Base-by-base conservation (phyloP, 192 early-diverging fungal species). In the Linnemannia exigua region DNA sequence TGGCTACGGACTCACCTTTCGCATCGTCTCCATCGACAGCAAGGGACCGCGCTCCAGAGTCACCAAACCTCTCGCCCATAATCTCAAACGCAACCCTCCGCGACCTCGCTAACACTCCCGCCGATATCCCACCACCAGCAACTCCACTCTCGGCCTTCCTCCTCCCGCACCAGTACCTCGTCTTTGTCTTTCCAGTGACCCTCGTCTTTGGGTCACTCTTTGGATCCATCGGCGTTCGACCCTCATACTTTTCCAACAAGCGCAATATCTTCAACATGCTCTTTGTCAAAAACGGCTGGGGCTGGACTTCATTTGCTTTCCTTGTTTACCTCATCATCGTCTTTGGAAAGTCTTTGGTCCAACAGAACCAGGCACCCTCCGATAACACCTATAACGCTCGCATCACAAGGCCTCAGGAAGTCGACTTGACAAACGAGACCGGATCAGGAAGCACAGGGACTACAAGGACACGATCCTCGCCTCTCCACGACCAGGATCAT, bases 261-360 rank as follows among this genome's bases (percentile, higher is more conserved):
- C 86, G 89, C 58, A 96, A 96, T 88, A 75, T 93, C 68, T 87
- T 98, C 67, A 98, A 98, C 84, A 79, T 82, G 0, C 88, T 92
- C 67, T 94, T 96, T 89, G 96, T 93, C 74, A 98, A 98, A 89
- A 87, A 87, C 38, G 96, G 93, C 20, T 98, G 97, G 97, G 94
- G 92, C 47, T 98, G 97, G 97, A 97, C 97, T 0, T 92, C 93
- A 33, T 52, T 92, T 17, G 88, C 93, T 36, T 93, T 94, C 69
- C 51, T 90, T 25, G 31, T 88, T 14, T 92, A 93, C 69, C 72
- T 94, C 6, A 81, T 67, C 20, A 58, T 89, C 37, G 77, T 91
- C 6, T 69, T 83, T 19, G 83, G 83, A 22, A 87, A 87, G 20
- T 67, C 71, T n/a, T 37, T 80, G 31, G n/a, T 75, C 2, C 67